Conservation (phyloP, 345 rosid species). For the Eucalyptus tenuipes region DNA sequence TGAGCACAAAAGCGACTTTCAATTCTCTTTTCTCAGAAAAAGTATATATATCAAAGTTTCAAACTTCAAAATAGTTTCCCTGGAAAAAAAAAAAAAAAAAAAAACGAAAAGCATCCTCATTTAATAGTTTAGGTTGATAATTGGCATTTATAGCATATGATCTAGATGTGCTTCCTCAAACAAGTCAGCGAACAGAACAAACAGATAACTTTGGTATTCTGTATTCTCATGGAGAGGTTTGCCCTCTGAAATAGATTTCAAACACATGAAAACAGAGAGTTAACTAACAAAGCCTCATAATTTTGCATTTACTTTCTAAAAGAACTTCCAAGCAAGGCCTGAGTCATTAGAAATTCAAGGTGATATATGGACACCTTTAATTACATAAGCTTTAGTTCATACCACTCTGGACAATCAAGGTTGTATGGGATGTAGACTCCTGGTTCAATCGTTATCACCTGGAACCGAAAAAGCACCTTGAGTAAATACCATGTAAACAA, state of each 20-base stretch:
- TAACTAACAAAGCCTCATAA: background rate
- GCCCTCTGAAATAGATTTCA: background rate
- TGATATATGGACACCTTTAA: background rate
- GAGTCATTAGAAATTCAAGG: background rate
- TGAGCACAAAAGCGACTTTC: background rate
- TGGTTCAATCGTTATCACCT: conserved; percentile 97
- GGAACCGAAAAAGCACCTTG: background rate
- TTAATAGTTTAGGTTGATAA: background rate
- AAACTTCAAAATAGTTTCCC: background rate
- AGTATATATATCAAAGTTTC: background rate
- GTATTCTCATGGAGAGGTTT: background rate
- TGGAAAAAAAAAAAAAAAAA: background rate
- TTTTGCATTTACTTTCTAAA: background rate
- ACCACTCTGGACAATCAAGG: conserved; percentile 65
- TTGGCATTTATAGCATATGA: background rate
- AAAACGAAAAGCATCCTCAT: background rate
- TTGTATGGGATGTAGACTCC: conserved; percentile 75
- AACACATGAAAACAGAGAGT: background rate
- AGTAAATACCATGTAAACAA: background rate
- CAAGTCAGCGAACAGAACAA: background rate
- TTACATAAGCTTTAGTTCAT: background rate
- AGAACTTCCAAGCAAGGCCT: background rate
- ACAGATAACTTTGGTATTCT: background rate
- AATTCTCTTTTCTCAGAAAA: background rate
- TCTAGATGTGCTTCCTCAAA: background rate